Evolutionary conservation across 2,329 filamentous ascomycete species (phyloP).

Genomic region (Diaporthe ampelina): DNA sequence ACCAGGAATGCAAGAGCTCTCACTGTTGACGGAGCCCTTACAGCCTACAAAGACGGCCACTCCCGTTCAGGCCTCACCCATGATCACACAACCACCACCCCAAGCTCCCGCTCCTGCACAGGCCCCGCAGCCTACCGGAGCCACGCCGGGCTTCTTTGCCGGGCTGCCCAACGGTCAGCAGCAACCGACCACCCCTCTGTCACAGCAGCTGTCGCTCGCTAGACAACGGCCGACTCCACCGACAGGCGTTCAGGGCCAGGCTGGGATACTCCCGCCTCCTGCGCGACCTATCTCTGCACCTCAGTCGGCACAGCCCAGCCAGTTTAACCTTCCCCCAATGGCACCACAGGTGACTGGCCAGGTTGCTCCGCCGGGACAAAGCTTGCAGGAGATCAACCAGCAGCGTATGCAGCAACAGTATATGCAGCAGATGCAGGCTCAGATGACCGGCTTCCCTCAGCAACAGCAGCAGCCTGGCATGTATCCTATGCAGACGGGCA

Average conservation of each 20-base stretch:
- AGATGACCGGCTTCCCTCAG: conserved; percentile 53
- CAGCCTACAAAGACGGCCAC: conserved; percentile 62
- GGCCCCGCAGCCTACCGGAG: conserved; percentile 63
- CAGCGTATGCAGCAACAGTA: conserved; percentile 73
- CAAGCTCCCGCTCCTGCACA: conserved; percentile 51
- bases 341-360: conserved; percentile 89
- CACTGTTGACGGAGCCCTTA: conserved; percentile 65
- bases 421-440: conserved; percentile 60
- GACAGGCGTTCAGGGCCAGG: conserved; percentile 69
- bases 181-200: conserved; percentile 58
- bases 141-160: conserved; percentile 71
- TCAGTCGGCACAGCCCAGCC: conserved; percentile 81
- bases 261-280: conserved; percentile 80
- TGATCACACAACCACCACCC: conserved; percentile 51
- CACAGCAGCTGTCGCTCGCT: conserved; percentile 60
- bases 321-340: conserved; percentile 80
- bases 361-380: conserved; percentile 81
- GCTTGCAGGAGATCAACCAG: conserved; percentile 79
- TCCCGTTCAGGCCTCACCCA: conserved; percentile 51
- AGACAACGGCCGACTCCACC: conserved; percentile 81
- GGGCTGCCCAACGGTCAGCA: conserved; percentile 52
- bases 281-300: conserved; percentile 89
- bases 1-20: conserved; percentile 75
- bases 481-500: conserved; percentile 66
- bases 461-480: conserved; percentile 56